phyloP scores from a whole-genome alignment of 208 protist species.

The Trypanosoma congolense region DNA sequence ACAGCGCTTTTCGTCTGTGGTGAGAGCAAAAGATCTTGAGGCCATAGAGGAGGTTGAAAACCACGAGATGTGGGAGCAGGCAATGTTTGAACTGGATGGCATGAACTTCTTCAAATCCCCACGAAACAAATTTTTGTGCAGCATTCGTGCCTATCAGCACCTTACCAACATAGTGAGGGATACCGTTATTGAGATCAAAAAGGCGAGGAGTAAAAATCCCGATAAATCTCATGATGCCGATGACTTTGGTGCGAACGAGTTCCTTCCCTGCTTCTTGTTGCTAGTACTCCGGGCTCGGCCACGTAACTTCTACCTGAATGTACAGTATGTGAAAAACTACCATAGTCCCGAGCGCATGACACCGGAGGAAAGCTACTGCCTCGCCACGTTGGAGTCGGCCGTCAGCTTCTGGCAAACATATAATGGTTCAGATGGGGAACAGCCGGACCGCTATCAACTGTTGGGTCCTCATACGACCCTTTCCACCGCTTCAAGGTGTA shows the following conservation, averaged over 20 bases:
- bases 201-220: conserved; percentile 2
- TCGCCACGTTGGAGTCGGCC: conserved; percentile 57
- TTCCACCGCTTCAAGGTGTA: too few relatives aligned
- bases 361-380: conserved; percentile 69
- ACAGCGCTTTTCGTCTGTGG: conserved; percentile 25
- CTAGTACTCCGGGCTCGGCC: conserved; percentile 65
- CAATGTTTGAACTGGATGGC: conserved; percentile 80
- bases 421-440: too few relatives aligned
- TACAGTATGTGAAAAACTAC: conserved; percentile 64
- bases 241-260: conserved; percentile 72
- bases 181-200: neutral
- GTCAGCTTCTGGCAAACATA: conserved; percentile 60
- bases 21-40: conserved; percentile 43
- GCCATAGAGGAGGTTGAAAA: conserved; percentile 54
- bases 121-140: conserved; percentile 68
- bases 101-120: conserved; percentile 86
- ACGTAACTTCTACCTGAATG: conserved; percentile 64
- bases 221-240: conserved; percentile 7
- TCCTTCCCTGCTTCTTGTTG: conserved; percentile 79
- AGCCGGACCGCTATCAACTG: too few relatives aligned
- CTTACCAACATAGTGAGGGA: conserved; percentile 12
- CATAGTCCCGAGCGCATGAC: conserved; percentile 32
- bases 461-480: too few relatives aligned
- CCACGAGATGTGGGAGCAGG: conserved; percentile 70
- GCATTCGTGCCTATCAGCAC: conserved; percentile 55